A percentile compares a stretch with the other conserved stretches of the same genome.
These are phyloP conservation scores for Amyloporia xantha DNA, from an alignment of 768 basidiomycete genomes.

Conservation along the genomic window DNA sequence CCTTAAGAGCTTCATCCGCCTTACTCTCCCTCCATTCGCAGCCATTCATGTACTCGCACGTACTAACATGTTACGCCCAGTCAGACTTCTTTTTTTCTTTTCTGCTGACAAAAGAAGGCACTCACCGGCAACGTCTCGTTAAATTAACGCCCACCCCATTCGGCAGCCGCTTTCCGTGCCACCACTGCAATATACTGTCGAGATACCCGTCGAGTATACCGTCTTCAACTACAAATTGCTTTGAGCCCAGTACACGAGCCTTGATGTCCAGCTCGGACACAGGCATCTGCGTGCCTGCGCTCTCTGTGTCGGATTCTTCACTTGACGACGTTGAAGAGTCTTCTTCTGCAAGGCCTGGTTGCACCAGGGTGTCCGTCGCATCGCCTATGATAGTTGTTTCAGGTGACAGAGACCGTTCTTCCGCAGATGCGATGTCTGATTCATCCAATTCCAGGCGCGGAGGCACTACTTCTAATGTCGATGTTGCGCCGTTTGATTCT, in stretches of 20 bases:
- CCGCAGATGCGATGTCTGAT: not conserved
- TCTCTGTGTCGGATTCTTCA: not conserved
- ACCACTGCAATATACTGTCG: conserved; percentile 56
- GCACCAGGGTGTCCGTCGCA: not conserved
- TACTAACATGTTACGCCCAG: conserved; percentile 30
- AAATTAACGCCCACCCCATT: conserved; percentile 61
- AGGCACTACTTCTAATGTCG: not conserved
- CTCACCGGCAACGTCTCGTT: conserved; percentile 62
- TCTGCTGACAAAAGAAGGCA: conserved; percentile 13
- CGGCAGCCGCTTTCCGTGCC: conserved; percentile 64
- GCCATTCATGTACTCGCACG: conserved; percentile 65
- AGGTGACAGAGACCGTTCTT: not conserved
- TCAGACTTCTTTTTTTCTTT: no score
- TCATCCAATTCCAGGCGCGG: not conserved
- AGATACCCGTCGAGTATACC: conserved; percentile 48
- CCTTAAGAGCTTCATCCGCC: not conserved
- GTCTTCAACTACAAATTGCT: conserved; percentile 50
- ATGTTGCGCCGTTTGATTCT: not conserved
- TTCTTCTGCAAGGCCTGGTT: not conserved
- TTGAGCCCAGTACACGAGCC: conserved; percentile 54
- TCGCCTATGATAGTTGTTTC: not conserved
- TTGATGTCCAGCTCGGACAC: conserved; percentile 8
- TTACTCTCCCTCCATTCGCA: conserved; percentile 79
- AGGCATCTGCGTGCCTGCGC: conserved; percentile 7
- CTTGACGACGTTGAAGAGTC: not conserved